These are phyloP conservation scores for Pythium brachiatum DNA, from an alignment of 352 stramenopile genomes.

Conservation along the genomic window DNA sequence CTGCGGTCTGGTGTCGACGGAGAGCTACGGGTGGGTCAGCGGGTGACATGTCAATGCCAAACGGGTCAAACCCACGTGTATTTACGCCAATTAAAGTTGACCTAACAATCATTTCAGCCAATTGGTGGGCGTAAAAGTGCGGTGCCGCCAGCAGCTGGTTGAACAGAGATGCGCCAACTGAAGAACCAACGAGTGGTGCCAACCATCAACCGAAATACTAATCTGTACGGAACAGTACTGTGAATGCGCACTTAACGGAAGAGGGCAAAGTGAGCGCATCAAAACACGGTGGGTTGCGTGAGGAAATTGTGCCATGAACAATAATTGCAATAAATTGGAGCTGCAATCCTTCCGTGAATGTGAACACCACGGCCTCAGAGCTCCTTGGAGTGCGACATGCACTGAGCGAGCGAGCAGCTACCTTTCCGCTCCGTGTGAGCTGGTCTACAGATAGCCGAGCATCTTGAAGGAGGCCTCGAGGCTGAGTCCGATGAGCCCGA, in stretches of 20 bases:
- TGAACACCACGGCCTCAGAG: too few relatives aligned
- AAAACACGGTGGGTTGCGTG: too few relatives aligned
- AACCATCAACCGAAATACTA: not conserved
- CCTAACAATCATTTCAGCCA: slow-evolving; percentile 4
- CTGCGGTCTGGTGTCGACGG: not conserved
- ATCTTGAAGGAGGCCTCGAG: slow-evolving; percentile 35
- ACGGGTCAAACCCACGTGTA: slow-evolving; percentile 4
- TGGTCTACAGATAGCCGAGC: slow-evolving; percentile 16
- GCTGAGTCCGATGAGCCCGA: slow-evolving; percentile 29
- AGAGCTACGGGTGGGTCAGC: slow-evolving; percentile 4
- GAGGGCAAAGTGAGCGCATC: not conserved
- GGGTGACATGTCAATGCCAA: not conserved
- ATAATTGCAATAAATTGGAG: too few relatives aligned
- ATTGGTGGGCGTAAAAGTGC: slow-evolving; percentile 4
- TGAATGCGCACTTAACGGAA: not conserved
- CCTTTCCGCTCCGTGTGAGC: too few relatives aligned
- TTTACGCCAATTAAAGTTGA: slow-evolving; percentile 8
- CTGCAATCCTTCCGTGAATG: too few relatives aligned
- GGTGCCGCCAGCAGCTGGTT: slow-evolving; percentile 13
- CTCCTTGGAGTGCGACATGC: too few relatives aligned
- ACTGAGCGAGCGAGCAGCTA: too few relatives aligned
- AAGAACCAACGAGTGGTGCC: slow-evolving; percentile 13
- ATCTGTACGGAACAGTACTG: slow-evolving; percentile 2
- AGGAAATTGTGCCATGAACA: too few relatives aligned
- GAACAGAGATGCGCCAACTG: not conserved